Evolutionary conservation across 495 filamentous ascomycete species (phyloP).

Genomic region (Aspergillus biplanus): DNA sequence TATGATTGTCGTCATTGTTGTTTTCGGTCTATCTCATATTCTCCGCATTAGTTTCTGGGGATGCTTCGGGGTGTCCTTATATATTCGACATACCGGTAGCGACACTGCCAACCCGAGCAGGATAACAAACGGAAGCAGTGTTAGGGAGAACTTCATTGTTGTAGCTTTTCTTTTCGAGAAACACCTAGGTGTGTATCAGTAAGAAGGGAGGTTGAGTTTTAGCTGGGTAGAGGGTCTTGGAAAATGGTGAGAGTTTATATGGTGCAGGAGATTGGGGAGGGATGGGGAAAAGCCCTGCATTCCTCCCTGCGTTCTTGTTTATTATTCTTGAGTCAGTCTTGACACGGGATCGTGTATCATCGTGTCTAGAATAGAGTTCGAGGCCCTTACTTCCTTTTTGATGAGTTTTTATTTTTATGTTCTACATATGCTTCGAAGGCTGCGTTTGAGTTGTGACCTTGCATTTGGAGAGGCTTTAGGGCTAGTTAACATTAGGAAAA

Average conservation of each 20-base stretch:
- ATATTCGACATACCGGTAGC: slow-evolving; percentile 12
- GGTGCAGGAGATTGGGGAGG: too few relatives aligned
- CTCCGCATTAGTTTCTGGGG: not conserved
- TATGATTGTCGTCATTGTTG: not conserved
- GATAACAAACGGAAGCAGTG: slow-evolving; percentile 15
- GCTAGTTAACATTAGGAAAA: too few relatives aligned
- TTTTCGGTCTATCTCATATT: not conserved
- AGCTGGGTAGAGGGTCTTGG: not conserved
- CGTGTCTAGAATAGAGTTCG: too few relatives aligned
- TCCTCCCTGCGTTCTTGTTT: slow-evolving; percentile 1
- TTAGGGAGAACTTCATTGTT: slow-evolving; percentile 24
- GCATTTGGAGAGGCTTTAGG: too few relatives aligned
- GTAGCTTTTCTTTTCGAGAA: not conserved
- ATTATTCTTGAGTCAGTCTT: not conserved
- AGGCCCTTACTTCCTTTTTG: too few relatives aligned
- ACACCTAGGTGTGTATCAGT: not conserved
- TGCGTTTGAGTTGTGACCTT: too few relatives aligned
- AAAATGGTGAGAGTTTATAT: too few relatives aligned
- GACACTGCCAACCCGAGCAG: slow-evolving; percentile 14
- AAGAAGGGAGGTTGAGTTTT: not conserved
- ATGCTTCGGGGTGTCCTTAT: not conserved
- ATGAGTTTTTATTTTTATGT: too few relatives aligned
- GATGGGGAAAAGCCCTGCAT: not conserved
- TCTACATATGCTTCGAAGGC: too few relatives aligned
- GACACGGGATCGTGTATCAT: too few relatives aligned